Base-by-base conservation (phyloP, 768 basidiomycete genomes). In the Suillus fuscotomentosus region DNA sequence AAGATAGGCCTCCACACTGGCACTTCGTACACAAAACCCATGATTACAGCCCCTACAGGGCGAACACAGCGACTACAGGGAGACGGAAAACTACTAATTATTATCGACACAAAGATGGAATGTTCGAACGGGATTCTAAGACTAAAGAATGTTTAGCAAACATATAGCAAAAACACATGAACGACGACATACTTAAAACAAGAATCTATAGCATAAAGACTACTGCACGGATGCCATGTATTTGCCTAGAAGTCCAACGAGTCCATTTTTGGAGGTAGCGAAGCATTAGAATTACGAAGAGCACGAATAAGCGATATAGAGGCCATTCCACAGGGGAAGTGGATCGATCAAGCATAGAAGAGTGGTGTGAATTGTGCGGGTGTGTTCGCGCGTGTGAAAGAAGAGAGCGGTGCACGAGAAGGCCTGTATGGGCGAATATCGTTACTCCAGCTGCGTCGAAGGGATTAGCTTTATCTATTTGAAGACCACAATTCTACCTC, bases 401-500 rank as follows among this genome's bases (percentile, higher is more conserved):
- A 70, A 50, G 63, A 61, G 24, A 63, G 60, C 24, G 67, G 66
- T 34, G 61, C 43, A 24, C 63, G 68, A 39, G 63, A 67, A 53
- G 67, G 61, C 42, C 68, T 70, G 56, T 67, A 62, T 34, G 67
- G 55, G 36, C 65, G 74, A 36, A 63, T 43, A 36, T 72, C 76
- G 8, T 69, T 68, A 63, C 76, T 77, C 73, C 75, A 76, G 61
- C 75, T 76, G 68, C 38, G 60, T 7, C 56, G 60, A 27, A 61
- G 15, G 47, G 34, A 48, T 68, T 61, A 57, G 36, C 15, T 2
- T 34, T n/a, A 9, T 11, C 59, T 34, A 13, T 66, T 6, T n/a
- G 63, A 53, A 41, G 22, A 20, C 59, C 9, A 51, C 63, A 56
- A 20, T 65, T 73, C 64, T 60, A 76, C 76, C 66, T 77, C 14